Conservation (phyloP, 2,329 filamentous ascomycete genomes). For the Arachnopeziza araneosa region DNA sequence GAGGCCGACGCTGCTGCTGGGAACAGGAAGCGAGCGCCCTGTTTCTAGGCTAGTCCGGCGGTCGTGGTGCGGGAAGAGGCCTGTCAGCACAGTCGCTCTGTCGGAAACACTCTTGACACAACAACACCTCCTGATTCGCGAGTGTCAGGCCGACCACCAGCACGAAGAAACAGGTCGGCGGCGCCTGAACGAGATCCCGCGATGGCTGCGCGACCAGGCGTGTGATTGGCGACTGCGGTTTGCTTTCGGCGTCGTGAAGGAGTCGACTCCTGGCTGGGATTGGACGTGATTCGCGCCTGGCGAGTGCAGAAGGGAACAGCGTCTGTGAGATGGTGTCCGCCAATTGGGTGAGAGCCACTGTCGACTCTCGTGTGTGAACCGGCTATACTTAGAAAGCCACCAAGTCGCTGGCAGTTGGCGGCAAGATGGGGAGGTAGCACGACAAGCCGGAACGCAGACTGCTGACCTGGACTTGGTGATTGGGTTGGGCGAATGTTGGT, state of each 20-base stretch:
- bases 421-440: conserved; percentile 9
- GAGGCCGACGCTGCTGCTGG: conserved; percentile 8
- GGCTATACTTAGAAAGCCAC: conserved; percentile 24
- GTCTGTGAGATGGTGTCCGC: conserved; percentile 8
- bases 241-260: neutral
- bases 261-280: conserved; percentile 12
- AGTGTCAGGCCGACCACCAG: conserved; percentile 3
- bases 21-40: conserved; percentile 4
- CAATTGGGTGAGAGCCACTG: conserved; percentile 16
- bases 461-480: neutral
- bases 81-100: neutral
- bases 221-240: neutral
- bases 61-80: too few species aligned
- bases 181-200: conserved; percentile 7
- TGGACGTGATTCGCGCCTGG: conserved; percentile 27
- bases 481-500: neutral
- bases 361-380: conserved; percentile 8
- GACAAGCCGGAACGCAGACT: neutral
- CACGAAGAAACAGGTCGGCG: neutral
- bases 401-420: conserved; percentile 11
- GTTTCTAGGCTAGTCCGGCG: too few species aligned
- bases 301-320: conserved; percentile 21
- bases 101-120: conserved; percentile 13
- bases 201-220: neutral
- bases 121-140: conserved; percentile 8